Base-by-base conservation (phyloP, 2,329 filamentous ascomycete genomes). In the Penicillium sp. region DNA sequence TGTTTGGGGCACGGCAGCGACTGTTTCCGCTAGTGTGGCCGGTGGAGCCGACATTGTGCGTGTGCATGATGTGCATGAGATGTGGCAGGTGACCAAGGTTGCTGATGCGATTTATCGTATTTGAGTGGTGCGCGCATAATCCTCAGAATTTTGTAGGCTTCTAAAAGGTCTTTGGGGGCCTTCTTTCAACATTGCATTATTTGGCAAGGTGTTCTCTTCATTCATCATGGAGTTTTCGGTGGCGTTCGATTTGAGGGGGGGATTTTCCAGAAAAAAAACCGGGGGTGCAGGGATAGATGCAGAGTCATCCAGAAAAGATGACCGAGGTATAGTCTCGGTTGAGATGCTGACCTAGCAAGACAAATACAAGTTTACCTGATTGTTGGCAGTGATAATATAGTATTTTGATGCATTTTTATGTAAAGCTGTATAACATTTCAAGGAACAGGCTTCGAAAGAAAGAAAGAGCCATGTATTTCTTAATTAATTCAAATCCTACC, bases 1-100 rank as follows among this genome's bases (percentile, higher is more conserved):
- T 63, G 82, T 84, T 8, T 95, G 89, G 87, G 95, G 95, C 11
- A 98, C 95, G 2, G 93, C 93, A 11, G 92, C 91, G 11, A 91
- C 93, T 0, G 90, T 98, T 8, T 89, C 91, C 3, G 92, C 93
- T 6, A 92, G 93, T 49, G 84, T 99, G 33, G 87, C 89, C 63
- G 92, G 92, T 6, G 95, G 95, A 2, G 93, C 93, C 26, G 93
- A 98, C 80, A 87, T 99, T 60, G 89, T 98, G 49, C 84, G 95
- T 55, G 93, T 99, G 45, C 95, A 99, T 78, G 94, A 98, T 80
- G 90, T 93, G 14, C 78, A 82, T 58, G 91, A 95, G 80, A 98
- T 98, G 94, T 82, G 79, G 43, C 85, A 92, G 77, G 93, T 97
- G 35, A 87, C 87, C 1, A 89, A 85, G 73, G 94, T 98, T 88